Percentiles rank a stretch among this genome's conserved stretches.
These are phyloP conservation scores for Alternaria gaisen DNA, from an alignment of 2,329 filamentous ascomycete species.

Conservation along the genomic window DNA sequence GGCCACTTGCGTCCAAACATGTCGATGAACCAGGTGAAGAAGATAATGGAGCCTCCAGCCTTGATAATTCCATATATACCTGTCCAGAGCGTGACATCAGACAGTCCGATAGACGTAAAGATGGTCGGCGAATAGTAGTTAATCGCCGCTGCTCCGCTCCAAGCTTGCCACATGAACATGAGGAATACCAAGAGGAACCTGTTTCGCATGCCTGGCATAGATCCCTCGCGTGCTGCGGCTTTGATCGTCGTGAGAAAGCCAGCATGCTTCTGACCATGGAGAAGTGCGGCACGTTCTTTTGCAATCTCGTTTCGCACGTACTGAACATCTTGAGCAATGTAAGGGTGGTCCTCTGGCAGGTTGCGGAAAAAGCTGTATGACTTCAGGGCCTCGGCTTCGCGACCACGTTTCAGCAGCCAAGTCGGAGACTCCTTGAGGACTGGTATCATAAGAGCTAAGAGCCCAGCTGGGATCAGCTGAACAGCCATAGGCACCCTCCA, in stretches of 20 bases:
- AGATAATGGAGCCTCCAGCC: slow-evolving; percentile 48
- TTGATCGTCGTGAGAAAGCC: slow-evolving; percentile 42
- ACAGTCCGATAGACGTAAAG: slow-evolving; percentile 48
- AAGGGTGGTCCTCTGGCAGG: slow-evolving; percentile 54
- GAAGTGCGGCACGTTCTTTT: slow-evolving; percentile 40
- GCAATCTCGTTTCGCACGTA: slow-evolving; percentile 45
- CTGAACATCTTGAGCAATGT: slow-evolving; percentile 50
- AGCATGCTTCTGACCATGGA: slow-evolving; percentile 35
- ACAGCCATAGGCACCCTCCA: slow-evolving; percentile 70
- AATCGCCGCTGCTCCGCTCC: slow-evolving; percentile 32
- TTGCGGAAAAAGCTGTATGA: slow-evolving; percentile 56
- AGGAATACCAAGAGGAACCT: slow-evolving; percentile 52
- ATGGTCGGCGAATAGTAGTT: slow-evolving; percentile 52
- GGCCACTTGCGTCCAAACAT: slow-evolving; percentile 48
- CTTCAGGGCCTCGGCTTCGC: slow-evolving; percentile 51
- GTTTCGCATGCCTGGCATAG: slow-evolving; percentile 52
- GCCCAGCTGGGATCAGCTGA: slow-evolving; percentile 54
- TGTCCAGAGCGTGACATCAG: slow-evolving; percentile 48
- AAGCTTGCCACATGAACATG: slow-evolving; percentile 51
- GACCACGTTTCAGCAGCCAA: slow-evolving; percentile 42
- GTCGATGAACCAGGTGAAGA: slow-evolving; percentile 51
- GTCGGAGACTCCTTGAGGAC: slow-evolving; percentile 48
- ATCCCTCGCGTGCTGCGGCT: slow-evolving; percentile 41
- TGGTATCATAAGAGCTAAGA: slow-evolving; percentile 45
- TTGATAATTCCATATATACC: slow-evolving; percentile 52